Conservation (phyloP, 192 early-diverging fungal genomes). For the Coemansia sp. region DNA sequence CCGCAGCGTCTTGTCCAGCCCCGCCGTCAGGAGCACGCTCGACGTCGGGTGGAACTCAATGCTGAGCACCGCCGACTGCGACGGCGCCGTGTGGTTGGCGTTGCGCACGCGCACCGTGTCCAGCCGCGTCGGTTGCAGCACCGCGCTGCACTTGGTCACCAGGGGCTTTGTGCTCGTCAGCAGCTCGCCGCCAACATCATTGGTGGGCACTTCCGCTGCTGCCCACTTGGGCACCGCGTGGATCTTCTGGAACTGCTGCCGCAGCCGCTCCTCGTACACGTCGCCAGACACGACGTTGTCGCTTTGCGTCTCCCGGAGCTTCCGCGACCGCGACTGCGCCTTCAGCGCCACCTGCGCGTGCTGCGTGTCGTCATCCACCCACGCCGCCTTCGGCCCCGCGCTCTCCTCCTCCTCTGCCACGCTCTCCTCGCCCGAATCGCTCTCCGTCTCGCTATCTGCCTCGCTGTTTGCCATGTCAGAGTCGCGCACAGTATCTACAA, state of each 20-base stretch:
- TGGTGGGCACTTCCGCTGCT: conserved; percentile 21
- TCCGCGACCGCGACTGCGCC: conserved; percentile 63
- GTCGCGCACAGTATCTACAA: conserved; percentile 40
- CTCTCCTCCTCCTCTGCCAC: conserved; percentile 39
- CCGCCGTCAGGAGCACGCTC: conserved; percentile 83
- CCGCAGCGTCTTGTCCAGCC: conserved; percentile 84
- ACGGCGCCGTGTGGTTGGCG: conserved; percentile 32
- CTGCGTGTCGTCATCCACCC: conserved; percentile 81
- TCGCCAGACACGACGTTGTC: conserved; percentile 74
- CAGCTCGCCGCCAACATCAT: conserved; percentile 46
- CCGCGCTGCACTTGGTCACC: conserved; percentile 7
- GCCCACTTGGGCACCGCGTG: conserved; percentile 90
- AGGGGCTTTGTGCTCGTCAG: conserved; percentile 25
- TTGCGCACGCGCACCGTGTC: conserved; percentile 34
- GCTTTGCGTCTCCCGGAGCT: conserved; percentile 72
- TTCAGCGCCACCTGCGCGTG: conserved; percentile 70
- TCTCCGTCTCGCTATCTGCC: not conserved
- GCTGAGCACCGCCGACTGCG: conserved; percentile 64
- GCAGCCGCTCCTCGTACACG: conserved; percentile 83
- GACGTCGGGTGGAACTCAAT: conserved; percentile 89
- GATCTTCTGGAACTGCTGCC: conserved; percentile 83
- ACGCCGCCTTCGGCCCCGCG: conserved; percentile 56
- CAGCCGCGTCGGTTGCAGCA: conserved; percentile 19
- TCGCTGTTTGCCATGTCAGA: not conserved
- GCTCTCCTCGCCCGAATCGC: conserved; percentile 2